phyloP scores from a whole-genome alignment of 116 monocot genomes.

The Posidonia oceanica region DNA sequence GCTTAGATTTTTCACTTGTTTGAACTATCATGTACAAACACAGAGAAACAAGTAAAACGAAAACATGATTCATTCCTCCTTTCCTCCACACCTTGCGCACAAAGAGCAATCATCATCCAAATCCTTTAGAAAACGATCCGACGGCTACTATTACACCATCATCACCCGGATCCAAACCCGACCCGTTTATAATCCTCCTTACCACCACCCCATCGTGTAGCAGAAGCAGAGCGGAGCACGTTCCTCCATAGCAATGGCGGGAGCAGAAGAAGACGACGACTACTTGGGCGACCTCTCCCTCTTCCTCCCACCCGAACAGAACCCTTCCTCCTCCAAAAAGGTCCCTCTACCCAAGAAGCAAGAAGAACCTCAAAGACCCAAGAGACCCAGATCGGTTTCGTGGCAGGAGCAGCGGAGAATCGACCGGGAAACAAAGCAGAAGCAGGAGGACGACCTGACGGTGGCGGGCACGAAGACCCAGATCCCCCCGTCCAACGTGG shows the following conservation, averaged over 20 bases:
- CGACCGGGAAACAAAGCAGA: slow-evolving; percentile 39
- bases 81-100: too few species aligned
- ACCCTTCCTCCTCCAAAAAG: slow-evolving; percentile 19
- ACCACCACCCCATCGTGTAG: neutral
- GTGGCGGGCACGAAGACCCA: slow-evolving; percentile 19
- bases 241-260: slow-evolving; percentile 20
- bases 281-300: slow-evolving; percentile 71
- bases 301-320: slow-evolving; percentile 28
- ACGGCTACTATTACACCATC: too few species aligned
- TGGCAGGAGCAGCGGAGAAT: slow-evolving; percentile 55
- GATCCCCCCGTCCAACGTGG: slow-evolving; percentile 51
- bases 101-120: too few species aligned
- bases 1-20: too few species aligned
- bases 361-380: slow-evolving; percentile 7
- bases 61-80: too few species aligned
- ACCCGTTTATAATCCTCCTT: too few species aligned
- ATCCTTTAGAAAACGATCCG: too few species aligned
- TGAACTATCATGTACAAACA: too few species aligned
- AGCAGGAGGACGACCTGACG: slow-evolving; percentile 59
- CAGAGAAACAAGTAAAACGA: too few species aligned
- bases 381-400: slow-evolving; percentile 16
- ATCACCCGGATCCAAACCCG: too few species aligned
- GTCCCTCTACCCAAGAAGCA: slow-evolving; percentile 4
- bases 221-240: neutral
- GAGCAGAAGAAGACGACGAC: slow-evolving; percentile 27